Evolutionary conservation across 2,329 filamentous ascomycete species (phyloP), one percentile per base, ranked within the genome.

Genomic region (Huntiella savannae): DNA sequence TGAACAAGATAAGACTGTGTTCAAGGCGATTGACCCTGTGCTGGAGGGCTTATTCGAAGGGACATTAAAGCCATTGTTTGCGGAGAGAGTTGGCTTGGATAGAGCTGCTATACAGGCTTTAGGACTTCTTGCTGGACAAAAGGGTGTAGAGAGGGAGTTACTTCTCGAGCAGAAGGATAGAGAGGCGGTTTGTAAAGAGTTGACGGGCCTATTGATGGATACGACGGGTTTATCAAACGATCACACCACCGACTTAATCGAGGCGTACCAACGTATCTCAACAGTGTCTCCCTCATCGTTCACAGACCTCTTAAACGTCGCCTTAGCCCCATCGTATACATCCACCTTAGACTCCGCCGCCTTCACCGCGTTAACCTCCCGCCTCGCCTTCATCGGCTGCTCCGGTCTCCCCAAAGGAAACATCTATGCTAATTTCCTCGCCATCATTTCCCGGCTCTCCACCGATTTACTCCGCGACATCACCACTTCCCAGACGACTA

Each of bases 351-450:
- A 55, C 4, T 52, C 53, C 4, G 52, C 56, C 37, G 53, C 52
- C 6, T 57, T 65, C 4, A 57, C 59, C 28, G 55, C 55, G 22
- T 57, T 70, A 2, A 59, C 68, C 3, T 60, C 62, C 7, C 60
- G 67, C 2, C 52, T 75, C 2, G 66, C 66, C 3, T 68, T 64
- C 46, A 59, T 74, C 41, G 67, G 67, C 22, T 71, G 67, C 54
- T 70, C 67, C 1, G 58, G 62, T 36, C 49, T 63, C 0, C 60
- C 62, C 1, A 52, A 48, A 2, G 52, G 52, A 1, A 52, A 54
- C 4, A 56, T 57, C 1, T 55, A 67, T n/a, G 49, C 55, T 11
- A 62, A 69, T 49, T 67, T 67, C 46, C 48, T 68, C 8, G 60
- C 58, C 4, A 58, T 67, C 13, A 53, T 61, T 10, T 40, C 45